These are phyloP conservation scores for Teratosphaeria zuluensis DNA, from an alignment of 2,329 filamentous ascomycete species.

Conservation along the genomic window DNA sequence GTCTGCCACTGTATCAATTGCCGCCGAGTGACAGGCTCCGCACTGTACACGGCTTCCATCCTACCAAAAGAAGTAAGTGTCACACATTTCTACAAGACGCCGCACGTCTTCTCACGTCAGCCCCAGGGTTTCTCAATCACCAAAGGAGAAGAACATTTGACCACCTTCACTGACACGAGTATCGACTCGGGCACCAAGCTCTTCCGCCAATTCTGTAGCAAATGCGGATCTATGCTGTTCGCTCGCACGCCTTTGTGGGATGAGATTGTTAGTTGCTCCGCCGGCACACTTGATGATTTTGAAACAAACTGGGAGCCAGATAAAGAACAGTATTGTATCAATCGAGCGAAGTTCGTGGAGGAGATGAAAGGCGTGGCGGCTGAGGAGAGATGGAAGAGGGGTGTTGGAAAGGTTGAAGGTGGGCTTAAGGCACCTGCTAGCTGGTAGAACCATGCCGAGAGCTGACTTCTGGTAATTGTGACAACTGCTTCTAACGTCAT, in stretches of 20 bases:
- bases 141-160: slow-evolving; percentile 31
- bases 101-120: not conserved
- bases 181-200: slow-evolving; percentile 37
- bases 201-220: slow-evolving; percentile 33
- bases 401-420: not conserved
- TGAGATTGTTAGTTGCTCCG: slow-evolving; percentile 14
- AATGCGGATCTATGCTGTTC: slow-evolving; percentile 26
- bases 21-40: not conserved
- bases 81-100: not conserved
- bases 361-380: slow-evolving; percentile 8
- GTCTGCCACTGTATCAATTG: not conserved
- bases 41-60: not conserved
- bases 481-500: not conserved
- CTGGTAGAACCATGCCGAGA: not conserved
- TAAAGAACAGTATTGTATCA: slow-evolving; percentile 16
- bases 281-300: slow-evolving; percentile 16
- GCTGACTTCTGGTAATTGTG: not conserved
- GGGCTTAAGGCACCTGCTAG: not conserved
- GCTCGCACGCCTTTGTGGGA: slow-evolving; percentile 11
- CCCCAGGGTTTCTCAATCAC: slow-evolving; percentile 32
- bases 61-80: not conserved
- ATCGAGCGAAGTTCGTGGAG: slow-evolving; percentile 10
- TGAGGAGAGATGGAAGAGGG: not conserved
- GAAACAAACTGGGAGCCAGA: slow-evolving; percentile 13
- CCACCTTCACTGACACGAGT: slow-evolving; percentile 31